Conservation (phyloP, 495 filamentous ascomycete genomes). For the Xylaria telfairii region DNA sequence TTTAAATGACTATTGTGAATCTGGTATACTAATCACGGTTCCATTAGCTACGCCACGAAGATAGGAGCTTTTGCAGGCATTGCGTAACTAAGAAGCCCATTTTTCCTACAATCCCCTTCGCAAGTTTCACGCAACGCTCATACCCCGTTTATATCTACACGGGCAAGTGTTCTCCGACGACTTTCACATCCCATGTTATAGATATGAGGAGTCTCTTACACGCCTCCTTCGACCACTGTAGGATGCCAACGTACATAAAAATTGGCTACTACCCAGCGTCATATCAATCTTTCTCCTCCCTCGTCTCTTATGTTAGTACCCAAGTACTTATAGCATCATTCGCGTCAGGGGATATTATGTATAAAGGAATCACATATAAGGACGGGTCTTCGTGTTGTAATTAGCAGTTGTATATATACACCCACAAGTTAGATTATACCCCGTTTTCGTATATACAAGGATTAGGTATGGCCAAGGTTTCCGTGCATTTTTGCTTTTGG, state of each 20-base stretch:
- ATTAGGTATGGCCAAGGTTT: neutral
- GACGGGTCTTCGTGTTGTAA: neutral
- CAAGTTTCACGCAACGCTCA: neutral
- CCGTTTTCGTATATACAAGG: conserved; percentile 7
- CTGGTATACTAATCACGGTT: conserved; percentile 6
- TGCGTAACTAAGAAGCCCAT: neutral
- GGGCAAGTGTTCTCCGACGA: neutral
- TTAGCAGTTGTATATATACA: conserved; percentile 10
- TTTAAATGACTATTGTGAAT: neutral
- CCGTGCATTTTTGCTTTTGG: neutral
- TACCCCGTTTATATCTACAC: neutral
- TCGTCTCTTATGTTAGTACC: neutral
- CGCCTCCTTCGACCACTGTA: neutral
- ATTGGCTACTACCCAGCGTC: neutral
- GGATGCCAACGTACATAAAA: neutral
- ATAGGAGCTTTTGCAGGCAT: conserved; percentile 44
- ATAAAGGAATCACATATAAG: conserved; percentile 17
- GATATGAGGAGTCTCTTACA: neutral
- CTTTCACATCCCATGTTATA: neutral
- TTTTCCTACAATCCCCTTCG: neutral
- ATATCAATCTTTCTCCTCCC: neutral
- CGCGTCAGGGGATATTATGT: neutral
- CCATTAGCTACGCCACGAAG: conserved; percentile 54
- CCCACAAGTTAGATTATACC: conserved; percentile 20
- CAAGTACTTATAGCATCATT: neutral